Evolutionary conservation across 2,329 filamentous ascomycete species (phyloP), one percentile per base, ranked within the genome.

Genomic region (Neocatenulostroma microsporum): DNA sequence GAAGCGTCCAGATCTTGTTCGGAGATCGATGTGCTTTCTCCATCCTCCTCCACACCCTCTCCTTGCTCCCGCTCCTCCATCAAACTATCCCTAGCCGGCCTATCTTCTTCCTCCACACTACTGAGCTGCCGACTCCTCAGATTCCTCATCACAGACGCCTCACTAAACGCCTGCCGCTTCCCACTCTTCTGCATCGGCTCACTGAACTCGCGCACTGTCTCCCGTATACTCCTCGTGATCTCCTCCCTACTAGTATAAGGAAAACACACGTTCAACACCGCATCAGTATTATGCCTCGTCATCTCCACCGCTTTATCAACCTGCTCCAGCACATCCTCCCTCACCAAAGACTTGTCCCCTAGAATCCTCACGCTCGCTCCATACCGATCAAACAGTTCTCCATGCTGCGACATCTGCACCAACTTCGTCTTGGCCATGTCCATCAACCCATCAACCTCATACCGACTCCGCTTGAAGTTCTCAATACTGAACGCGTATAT

Each of bases 401-500:
- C 91, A 53, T 98, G 91, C 55, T 94, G 85, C 18, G 84, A 80
- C 51, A 98, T 70, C 61, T 98, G 91, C 42, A 83, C 78, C 18
- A 98, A 72, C 66, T 96, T 96, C 54, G 91, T 78, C 68, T 94
- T 95, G 42, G 89, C 89, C 72, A 98, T 86, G 57, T 94, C 83
- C 91, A 98, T 98, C 45, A 98, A 68, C 20, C 86, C 88, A 57
- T 95, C 87, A 7, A 98, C 91, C 62, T 98, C 91, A 62, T 93
- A 91, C 62, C 91, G 88, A 15, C 87, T 89, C 5, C 91, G 80
- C 61, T 96, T 94, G 69, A 94, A 98, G 67, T 98, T 98, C 64
- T 98, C 91, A 55, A 98, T 95, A 57, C 86, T 94, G 66, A 98
- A 98, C 12, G 91, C 91, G 61, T 96, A 98, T 46, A 98, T 87